Evolutionary conservation across 2,329 filamentous ascomycete species (phyloP).

Genomic region (Calycina herbarum): DNA sequence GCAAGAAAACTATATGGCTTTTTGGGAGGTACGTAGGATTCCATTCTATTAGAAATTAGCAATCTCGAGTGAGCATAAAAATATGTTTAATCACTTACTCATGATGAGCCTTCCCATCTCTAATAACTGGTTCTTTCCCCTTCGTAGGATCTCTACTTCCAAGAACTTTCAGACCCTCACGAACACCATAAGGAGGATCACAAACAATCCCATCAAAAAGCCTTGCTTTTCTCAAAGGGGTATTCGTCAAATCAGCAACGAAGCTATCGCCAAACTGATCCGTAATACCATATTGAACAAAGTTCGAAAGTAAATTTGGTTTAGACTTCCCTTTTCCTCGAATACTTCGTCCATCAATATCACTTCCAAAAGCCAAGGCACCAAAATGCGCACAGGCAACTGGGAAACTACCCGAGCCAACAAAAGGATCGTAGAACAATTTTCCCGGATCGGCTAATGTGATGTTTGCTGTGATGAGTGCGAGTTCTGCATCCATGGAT

Average conservation of each 20-base stretch:
- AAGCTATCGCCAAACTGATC: slow-evolving; percentile 73
- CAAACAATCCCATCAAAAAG: slow-evolving; percentile 90
- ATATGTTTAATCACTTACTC: slow-evolving; percentile 49
- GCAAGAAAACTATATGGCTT: slow-evolving; percentile 88
- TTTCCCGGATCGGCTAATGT: slow-evolving; percentile 79
- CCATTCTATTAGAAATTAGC: slow-evolving; percentile 44
- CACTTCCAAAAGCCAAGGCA: slow-evolving; percentile 78
- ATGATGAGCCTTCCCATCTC: slow-evolving; percentile 69
- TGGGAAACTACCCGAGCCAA: slow-evolving; percentile 91
- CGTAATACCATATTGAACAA: slow-evolving; percentile 75
- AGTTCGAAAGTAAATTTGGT: slow-evolving; percentile 65
- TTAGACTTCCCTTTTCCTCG: slow-evolving; percentile 62
- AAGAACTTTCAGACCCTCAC: slow-evolving; percentile 87
- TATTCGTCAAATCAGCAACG: slow-evolving; percentile 84
- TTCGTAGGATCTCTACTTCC: slow-evolving; percentile 70
- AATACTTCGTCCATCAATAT: slow-evolving; percentile 90
- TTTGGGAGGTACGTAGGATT: slow-evolving; percentile 81
- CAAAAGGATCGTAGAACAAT: slow-evolving; percentile 91
- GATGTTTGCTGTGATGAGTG: slow-evolving; percentile 88
- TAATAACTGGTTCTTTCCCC: slow-evolving; percentile 56
- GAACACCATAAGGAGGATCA: slow-evolving; percentile 93
- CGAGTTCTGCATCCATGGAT: slow-evolving; percentile 94
- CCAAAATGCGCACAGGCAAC: slow-evolving; percentile 90
- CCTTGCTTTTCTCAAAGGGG: slow-evolving; percentile 61
- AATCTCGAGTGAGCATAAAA: neutral